Base-by-base conservation (phyloP, 441 rosid genomes). In the Breynia disticha region DNA sequence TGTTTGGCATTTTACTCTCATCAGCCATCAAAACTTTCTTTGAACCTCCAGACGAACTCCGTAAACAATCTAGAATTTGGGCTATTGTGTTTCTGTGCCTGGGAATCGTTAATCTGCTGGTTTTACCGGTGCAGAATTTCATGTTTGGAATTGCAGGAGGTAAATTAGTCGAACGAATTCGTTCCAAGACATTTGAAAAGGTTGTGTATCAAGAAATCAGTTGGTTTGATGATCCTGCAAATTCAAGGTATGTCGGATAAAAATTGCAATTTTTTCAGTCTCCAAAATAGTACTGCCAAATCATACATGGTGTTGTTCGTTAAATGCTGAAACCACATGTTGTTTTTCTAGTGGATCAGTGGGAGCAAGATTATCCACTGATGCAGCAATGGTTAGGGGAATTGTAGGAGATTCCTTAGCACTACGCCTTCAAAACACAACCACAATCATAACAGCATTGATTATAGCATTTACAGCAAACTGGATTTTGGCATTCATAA, bases 341-440 rank as follows among this genome's bases (percentile, higher is more conserved):
- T 35, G 18, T 20, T 52, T 54, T 63, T 68, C 22, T 52, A 86
- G 88, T 59, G 87, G 91, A 18, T 78, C 83, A 24, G 69, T 86
- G 39, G 83, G 95, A 14, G 81, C 89, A 54, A 77, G 91, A 53
- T 55, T 87, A 54, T 87, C 87, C 0, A 72, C 82, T 0, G 91
- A 87, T 71, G 89, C 86, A 28, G 65, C 84, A 12, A 71, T 68
- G 0, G 66, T 87, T 44, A 66, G 74, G 55, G 60, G 72, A 55
- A 65, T 84, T 7, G 95, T 82, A 0, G 93, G 95, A 0, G 90
- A 87, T 67, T 22, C 84, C 14, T 55, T 87, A 68, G 86, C 82
- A 7, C 46, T 78, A 51, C 42, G 80, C 12, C 78, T 73, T 17
- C 91, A 84, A 67, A 87, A 82, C 43, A 56, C 63, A 15, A 42